Evolutionary conservation across 139 green algal species (phyloP).

Genomic region (Micractinium conductrix): DNA sequence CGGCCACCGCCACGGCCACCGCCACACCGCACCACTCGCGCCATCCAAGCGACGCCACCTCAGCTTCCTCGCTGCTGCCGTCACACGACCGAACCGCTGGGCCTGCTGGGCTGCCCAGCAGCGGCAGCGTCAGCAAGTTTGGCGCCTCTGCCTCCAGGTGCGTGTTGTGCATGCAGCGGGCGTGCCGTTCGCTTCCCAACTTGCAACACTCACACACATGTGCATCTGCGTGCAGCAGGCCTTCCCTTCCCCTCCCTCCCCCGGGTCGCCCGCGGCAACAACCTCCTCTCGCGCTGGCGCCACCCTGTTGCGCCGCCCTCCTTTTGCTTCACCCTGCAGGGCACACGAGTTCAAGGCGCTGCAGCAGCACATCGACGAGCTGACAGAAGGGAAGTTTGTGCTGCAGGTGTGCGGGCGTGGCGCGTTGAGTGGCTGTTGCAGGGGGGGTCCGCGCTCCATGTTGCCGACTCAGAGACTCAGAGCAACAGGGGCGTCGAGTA

Average conservation of each 20-base stretch:
- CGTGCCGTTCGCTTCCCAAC: no score
- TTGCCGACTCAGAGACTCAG: no score
- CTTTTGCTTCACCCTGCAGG: conserved; percentile 10
- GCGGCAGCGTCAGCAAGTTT: conserved; percentile 23
- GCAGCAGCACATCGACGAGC: conserved; percentile 80
- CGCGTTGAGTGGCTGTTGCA: background rate
- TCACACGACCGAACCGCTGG: background rate
- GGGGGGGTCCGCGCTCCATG: no score
- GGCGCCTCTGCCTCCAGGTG: background rate
- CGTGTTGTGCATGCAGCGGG: no score
- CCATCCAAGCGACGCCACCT: conserved; percentile 6
- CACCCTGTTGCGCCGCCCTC: no score
- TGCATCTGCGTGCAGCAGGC: no score
- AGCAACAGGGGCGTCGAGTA: background rate
- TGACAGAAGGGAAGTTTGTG: conserved; percentile 79
- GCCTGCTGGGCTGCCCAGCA: background rate
- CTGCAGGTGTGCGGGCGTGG: conserved; percentile 43
- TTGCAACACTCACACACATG: no score
- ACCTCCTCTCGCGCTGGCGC: no score
- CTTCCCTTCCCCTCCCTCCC: no score
- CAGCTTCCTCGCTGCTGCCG: background rate
- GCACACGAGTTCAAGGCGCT: conserved; percentile 53
- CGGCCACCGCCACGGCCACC: background rate
- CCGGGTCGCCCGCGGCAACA: no score
- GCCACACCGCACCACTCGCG: background rate